These are phyloP conservation scores for Samsoniella hepiali DNA, from an alignment of 2,329 filamentous ascomycete species.

Conservation along the genomic window DNA sequence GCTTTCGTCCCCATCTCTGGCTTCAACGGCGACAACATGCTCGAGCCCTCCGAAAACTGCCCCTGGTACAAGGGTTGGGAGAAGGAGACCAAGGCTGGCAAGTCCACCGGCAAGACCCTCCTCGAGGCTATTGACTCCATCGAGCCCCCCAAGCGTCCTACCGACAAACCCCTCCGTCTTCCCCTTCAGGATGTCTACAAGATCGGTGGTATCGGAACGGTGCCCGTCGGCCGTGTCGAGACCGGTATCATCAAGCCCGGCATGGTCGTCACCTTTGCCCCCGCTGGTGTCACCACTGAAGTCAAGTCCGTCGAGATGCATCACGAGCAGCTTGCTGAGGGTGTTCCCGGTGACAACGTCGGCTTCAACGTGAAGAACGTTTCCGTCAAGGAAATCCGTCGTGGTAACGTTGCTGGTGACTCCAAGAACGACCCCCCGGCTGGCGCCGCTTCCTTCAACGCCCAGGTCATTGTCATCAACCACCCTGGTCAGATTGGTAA, in stretches of 20 bases:
- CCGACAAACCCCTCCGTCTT: slow-evolving; percentile 99
- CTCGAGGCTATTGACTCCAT: slow-evolving; percentile 98
- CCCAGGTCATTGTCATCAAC: slow-evolving; percentile 99
- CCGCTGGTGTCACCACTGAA: slow-evolving; percentile 99
- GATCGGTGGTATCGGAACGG: slow-evolving; percentile 99
- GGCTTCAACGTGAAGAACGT: slow-evolving; percentile 99
- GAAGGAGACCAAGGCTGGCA: slow-evolving; percentile 88
- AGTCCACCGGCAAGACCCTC: slow-evolving; percentile 92
- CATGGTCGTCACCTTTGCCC: slow-evolving; percentile 98
- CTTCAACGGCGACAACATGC: slow-evolving; percentile 99
- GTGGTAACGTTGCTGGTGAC: slow-evolving; percentile 99
- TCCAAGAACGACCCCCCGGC: slow-evolving; percentile 98
- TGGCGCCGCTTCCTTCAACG: slow-evolving; percentile 91
- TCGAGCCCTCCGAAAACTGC: slow-evolving; percentile 83
- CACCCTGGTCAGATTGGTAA: slow-evolving; percentile 99
- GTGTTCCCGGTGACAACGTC: slow-evolving; percentile 99
- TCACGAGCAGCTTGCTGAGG: slow-evolving; percentile 97
- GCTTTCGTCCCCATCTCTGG: slow-evolving; percentile 99
- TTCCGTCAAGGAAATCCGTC: slow-evolving; percentile 99
- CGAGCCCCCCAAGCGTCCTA: slow-evolving; percentile 85
- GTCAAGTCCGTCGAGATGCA: slow-evolving; percentile 99
- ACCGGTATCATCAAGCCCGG: slow-evolving; percentile 90
- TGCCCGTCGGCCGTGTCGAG: slow-evolving; percentile 99
- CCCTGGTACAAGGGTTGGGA: slow-evolving; percentile 99
- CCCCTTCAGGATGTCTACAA: slow-evolving; percentile 99